These are phyloP conservation scores for Tribonema minus DNA, from an alignment of 108 stramenopile species.

Conservation along the genomic window DNA sequence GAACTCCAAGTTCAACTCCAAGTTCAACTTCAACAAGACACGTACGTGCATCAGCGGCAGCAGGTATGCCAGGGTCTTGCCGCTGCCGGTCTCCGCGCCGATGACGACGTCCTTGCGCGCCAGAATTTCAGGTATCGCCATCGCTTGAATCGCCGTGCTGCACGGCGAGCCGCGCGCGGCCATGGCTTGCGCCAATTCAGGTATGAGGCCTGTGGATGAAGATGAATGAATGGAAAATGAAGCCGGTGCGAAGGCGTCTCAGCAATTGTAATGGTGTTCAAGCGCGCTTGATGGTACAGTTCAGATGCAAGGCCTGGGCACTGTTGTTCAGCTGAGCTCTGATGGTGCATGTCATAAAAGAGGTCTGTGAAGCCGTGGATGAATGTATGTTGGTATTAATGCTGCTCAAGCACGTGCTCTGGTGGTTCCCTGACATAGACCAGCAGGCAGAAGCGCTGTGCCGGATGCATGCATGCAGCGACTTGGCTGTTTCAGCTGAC, in stretches of 20 bases:
- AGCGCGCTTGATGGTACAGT: too few species aligned
- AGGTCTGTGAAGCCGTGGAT: too few species aligned
- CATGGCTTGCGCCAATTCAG: not conserved
- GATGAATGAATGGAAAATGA: not conserved
- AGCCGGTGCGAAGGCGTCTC: not conserved
- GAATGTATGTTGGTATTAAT: too few species aligned
- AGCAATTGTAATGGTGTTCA: not conserved
- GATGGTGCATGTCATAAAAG: too few species aligned
- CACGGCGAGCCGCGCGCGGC: conserved; percentile 4
- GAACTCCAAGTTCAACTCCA: too few species aligned
- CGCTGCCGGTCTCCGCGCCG: conserved; percentile 87
- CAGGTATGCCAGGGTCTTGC: conserved; percentile 93
- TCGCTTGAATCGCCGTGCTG: conserved; percentile 9
- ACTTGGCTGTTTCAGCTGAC: not conserved
- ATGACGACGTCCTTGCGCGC: conserved; percentile 65
- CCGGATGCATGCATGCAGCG: too few species aligned
- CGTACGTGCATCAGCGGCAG: conserved; percentile 65
- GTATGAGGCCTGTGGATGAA: not conserved
- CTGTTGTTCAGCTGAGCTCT: too few species aligned
- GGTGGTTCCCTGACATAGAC: not conserved
- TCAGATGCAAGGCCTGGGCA: not conserved
- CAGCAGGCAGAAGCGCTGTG: not conserved
- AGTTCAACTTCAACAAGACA: too few species aligned
- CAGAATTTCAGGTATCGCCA: conserved; percentile 49
- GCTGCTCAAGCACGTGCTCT: too few species aligned